Base-by-base conservation (phyloP, 345 rosid species). In the Psidium guajava region DNA sequence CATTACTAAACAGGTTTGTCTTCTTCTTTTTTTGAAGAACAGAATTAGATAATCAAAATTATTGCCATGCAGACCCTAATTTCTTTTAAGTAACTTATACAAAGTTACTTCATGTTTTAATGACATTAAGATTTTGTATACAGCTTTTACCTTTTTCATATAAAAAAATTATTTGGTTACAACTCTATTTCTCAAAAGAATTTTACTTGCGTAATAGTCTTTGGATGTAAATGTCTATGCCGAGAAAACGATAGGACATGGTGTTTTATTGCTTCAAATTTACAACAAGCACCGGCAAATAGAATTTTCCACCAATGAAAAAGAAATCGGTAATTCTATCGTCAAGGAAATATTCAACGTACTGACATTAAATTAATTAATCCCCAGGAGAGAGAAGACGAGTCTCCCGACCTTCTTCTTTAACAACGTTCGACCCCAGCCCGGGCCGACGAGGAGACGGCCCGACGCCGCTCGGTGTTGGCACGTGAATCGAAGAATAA, bases 401-500 rank as follows among this genome's bases (percentile, higher is more conserved):
- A 61, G 74, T 3, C 40, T 32, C 74, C 27, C 74, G 42, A 64
- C 20, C 75, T 55, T 6, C 58, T 64, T 13, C 75, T 64, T 28
- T 13, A 64, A 6, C 74, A 28, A 64, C 44, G 75, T 64, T 64
- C 75, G 20, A 16, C 77, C 77, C 6, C 47, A 40, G 22, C 77
- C 77, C 47, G 32, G 77, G 77, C 6, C 8, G 83, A 52, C 83
- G 54, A n/a, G 58, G 56, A 51, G 42, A 52, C 58, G 36, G 40
- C 1, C 56, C 42, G 58, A 12, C 24, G 44, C 12, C 58, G 47
- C 12, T 61, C 40, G 42, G 51, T 21, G 83, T 64, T 18, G n/a
- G 16, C 86, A n/a, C 82, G 82, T 86, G 82, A 64, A 85, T 90
- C 90, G 57, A 81, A 83, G 89, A 91, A 92, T 87, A 94, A 80